Base-by-base conservation (phyloP, 2,329 filamentous ascomycete genomes). In the Parastagonospora avenae region DNA sequence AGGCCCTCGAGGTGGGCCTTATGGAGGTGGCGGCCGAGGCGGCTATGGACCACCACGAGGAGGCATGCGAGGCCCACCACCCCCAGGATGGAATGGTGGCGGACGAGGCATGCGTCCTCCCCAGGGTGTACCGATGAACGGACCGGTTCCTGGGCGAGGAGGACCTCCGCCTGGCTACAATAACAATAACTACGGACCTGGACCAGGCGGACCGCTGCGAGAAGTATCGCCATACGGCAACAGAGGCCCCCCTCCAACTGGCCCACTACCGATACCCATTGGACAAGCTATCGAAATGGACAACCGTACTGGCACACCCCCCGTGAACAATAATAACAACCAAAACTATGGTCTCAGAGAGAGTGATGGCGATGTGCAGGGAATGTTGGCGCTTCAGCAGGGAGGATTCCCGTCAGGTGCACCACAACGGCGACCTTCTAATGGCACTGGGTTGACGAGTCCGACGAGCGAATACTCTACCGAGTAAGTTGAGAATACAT, bases 251-350 rank as follows among this genome's bases (percentile, higher is more conserved):
- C 85, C 87, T 12, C 86, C 86, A 5, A 70, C 65, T 19, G 66
- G 66, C 9, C 62, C 62, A 8, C 63, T 65, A 57, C 70, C 74
- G 6, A 64, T 66, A 57, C 70, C 74, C 11, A 77, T 86, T 10
- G 86, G 86, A 8, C 87, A 88, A 65, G 85, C 88, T 2, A 83
- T 92, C 46, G 91, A 94, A 71, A 92, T 95, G 90, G 88, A 92
- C 69, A 86, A 87, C 30, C 79, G 80, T 42, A 63, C 52, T 19
- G 68, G 66, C 8, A 66, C 68, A 33, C 69, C 68, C 40, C 60
- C 62, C 7, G 42, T 55, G 12, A 53, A 48, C 16, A 46, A 42
- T 27, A 56, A 56, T 19, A 42, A 40, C 27, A 56, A 55, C 48
- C 58, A 57, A 14, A 68, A 67, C 39, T 79, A 76, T 43, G 77